Base-by-base conservation (phyloP, 495 filamentous ascomycete species). In the Aspergillus incahuasiensis region DNA sequence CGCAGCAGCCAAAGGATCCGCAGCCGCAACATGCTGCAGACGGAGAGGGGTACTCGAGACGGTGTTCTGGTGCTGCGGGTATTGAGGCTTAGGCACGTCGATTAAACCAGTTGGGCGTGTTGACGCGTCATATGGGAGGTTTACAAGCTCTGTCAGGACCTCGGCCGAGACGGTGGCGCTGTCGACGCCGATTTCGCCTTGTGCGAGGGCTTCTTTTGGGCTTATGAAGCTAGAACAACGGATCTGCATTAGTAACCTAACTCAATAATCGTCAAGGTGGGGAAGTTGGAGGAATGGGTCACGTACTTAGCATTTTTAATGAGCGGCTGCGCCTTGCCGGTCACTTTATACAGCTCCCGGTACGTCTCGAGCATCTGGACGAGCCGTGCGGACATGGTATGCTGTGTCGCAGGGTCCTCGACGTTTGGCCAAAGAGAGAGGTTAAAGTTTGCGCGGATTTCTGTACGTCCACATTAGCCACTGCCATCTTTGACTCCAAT, bases 311-410 rank as follows among this genome's bases (percentile, higher is more conserved):
- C 72, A 48, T 68, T 65, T 54, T 73, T 74, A 22, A 77, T 59
- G 30, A 73, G 59, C 24, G 71, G 72, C 57, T 77, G 71, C 48
- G 68, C 61, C 50, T 70, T 71, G 25, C 74, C 71, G 1, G 70
- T 74, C 57, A 74, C 69, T 48, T 68, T 68, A 40, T 74, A 69
- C 20, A 75, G 65, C 28, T 69, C 65, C 55, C 56, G 52, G 47
- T 68, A 68, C 5, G 61, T 65, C 50, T 68, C 63, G 24, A 72
- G 62, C 13, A 77, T 75, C 50, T 74, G 72, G 16, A 74, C 53
- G 4, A 71, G 50, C 9, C 72, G 65, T 30, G 68, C 50, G 15
- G 70, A 73, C 59, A 71, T 74, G 9, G 72, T 62, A 44, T 74
- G 71, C 55, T 70, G 55, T 13, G 58, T 58, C 6, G 71, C 74